Conservation (phyloP, 306 rosid genomes). For the Prunus kanzakura region DNA sequence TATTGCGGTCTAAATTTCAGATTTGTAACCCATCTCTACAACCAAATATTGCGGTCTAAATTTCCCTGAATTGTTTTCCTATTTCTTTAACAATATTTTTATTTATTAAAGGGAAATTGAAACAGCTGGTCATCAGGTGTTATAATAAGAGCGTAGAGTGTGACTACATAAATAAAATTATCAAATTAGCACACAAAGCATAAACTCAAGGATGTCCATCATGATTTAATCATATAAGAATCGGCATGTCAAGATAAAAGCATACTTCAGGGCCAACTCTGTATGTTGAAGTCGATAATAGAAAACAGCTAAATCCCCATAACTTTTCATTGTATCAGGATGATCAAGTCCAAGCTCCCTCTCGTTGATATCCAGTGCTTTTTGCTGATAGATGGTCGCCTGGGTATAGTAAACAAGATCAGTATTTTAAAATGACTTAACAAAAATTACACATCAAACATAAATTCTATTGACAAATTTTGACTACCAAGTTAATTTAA, state of each 20-base stretch:
- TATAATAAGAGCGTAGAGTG: neutral
- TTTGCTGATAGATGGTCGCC: slow-evolving; percentile 99
- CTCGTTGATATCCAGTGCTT: slow-evolving; percentile 93
- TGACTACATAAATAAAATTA: neutral
- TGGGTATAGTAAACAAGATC: slow-evolving; percentile 26
- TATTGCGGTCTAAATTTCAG: too few species aligned
- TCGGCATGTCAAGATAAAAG: slow-evolving; percentile 4
- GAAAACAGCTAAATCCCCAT: slow-evolving; percentile 98
- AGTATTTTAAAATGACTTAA: slow-evolving; percentile 5
- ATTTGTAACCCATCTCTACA: neutral
- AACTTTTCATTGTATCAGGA: slow-evolving; percentile 99
- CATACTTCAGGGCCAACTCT: slow-evolving; percentile 94
- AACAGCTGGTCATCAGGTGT: neutral
- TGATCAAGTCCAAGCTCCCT: slow-evolving; percentile 99
- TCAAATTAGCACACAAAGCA: neutral
- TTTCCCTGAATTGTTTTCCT: neutral
- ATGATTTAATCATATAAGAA: slow-evolving; percentile 9
- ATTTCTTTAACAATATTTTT: neutral
- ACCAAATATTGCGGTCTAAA: neutral
- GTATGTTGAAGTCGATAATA: slow-evolving; percentile 98
- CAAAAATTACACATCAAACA: neutral
- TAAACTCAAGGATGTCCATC: slow-evolving; percentile 3
- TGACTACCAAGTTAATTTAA: neutral
- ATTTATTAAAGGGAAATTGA: neutral
- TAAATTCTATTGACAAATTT: neutral